Evolutionary conservation across 768 basidiomycete species (phyloP).

Genomic region (Lactifluus volemus): DNA sequence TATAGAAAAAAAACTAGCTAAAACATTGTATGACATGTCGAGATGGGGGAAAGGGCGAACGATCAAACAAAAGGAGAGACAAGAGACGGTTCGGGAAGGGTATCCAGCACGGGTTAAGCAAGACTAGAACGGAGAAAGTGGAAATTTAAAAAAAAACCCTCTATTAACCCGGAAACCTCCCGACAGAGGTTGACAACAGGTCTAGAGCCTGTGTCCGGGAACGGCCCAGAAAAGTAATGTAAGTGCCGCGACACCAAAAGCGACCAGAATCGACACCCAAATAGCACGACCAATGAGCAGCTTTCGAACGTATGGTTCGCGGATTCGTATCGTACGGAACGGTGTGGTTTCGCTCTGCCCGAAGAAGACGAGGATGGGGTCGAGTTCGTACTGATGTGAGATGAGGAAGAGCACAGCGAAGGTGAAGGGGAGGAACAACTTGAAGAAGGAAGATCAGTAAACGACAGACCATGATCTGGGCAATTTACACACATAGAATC

Average conservation of each 20-base stretch:
- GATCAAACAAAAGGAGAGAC: not conserved
- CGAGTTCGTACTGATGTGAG: slow-evolving; percentile 95
- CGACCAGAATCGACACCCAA: slow-evolving; percentile 81
- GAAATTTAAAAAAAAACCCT: not conserved
- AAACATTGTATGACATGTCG: slow-evolving; percentile 7
- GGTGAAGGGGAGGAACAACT: slow-evolving; percentile 94
- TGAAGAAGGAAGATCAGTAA: slow-evolving; percentile 7
- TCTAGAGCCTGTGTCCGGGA: slow-evolving; percentile 80
- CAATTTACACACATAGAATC: slow-evolving; percentile 78
- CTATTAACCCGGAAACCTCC: not conserved
- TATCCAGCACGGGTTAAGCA: slow-evolving; percentile 12
- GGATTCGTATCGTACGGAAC: slow-evolving; percentile 86
- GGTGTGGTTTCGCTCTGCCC: slow-evolving; percentile 94
- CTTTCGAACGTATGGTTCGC: slow-evolving; percentile 91
- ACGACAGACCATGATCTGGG: not conserved
- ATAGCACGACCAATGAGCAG: slow-evolving; percentile 82
- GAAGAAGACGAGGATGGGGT: slow-evolving; percentile 90
- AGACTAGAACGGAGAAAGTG: not conserved
- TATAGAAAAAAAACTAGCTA: slow-evolving; percentile 7
- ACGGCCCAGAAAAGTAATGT: slow-evolving; percentile 95
- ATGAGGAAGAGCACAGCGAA: slow-evolving; percentile 85
- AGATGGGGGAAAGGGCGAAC: not conserved
- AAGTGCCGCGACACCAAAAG: slow-evolving; percentile 65
- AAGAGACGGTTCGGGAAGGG: slow-evolving; percentile 4
- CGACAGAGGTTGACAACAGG: not conserved